Conservation (phyloP, 2,329 filamentous ascomycete species). For the Diaporthe sp. region DNA sequence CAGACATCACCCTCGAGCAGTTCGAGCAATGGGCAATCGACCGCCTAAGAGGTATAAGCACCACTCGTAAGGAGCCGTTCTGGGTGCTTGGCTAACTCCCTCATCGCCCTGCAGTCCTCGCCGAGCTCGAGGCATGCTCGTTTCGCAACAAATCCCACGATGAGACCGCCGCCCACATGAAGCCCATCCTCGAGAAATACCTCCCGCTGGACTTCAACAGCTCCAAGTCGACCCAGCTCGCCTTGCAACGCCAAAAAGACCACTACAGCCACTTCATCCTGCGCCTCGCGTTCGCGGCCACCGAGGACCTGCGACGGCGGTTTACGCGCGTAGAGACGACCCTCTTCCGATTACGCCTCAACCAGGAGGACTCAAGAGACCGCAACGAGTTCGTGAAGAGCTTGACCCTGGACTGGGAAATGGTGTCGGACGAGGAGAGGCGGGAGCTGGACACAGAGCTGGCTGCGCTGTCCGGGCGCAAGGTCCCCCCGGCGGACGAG, state of each 20-base stretch:
- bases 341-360: slow-evolving; percentile 86
- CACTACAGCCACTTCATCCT: slow-evolving; percentile 99
- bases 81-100: slow-evolving; percentile 33
- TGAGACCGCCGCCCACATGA: slow-evolving; percentile 87
- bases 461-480: slow-evolving; percentile 53
- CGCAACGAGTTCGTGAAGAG: slow-evolving; percentile 79
- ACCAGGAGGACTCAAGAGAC: slow-evolving; percentile 80
- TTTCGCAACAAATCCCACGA: slow-evolving; percentile 90
- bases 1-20: slow-evolving; percentile 94
- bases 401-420: slow-evolving; percentile 86
- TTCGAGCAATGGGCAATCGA: slow-evolving; percentile 99
- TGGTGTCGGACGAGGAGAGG: slow-evolving; percentile 82
- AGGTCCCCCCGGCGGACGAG: slow-evolving; percentile 71
- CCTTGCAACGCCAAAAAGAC: slow-evolving; percentile 86
- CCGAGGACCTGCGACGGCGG: slow-evolving; percentile 87
- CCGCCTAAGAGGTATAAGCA: slow-evolving; percentile 75
- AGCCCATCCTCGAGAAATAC: slow-evolving; percentile 86
- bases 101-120: slow-evolving; percentile 69
- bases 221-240: slow-evolving; percentile 67
- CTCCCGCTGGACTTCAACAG: slow-evolving; percentile 83
- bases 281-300: slow-evolving; percentile 89
- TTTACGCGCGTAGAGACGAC: slow-evolving; percentile 89
- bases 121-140: slow-evolving; percentile 91
- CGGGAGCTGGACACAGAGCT: slow-evolving; percentile 71
- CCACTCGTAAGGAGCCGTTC: background rate